Evolutionary conservation across 352 stramenopile genomes (phyloP).

Genomic region (Phytophthora multivora): DNA sequence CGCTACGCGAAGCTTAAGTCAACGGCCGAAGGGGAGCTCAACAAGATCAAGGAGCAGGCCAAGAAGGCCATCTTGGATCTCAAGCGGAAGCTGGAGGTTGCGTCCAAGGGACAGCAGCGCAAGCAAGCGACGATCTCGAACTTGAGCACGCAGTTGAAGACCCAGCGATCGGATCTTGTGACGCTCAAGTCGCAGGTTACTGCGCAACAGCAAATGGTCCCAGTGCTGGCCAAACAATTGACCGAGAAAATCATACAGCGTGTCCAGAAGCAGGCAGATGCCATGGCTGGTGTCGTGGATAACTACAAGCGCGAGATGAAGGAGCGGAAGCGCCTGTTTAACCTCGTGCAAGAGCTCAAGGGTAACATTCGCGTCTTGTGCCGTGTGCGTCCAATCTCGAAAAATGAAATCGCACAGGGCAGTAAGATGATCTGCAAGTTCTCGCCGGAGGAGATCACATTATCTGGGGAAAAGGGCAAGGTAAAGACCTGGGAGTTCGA

Average conservation of each 20-base stretch:
- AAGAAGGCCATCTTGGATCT: constrained; percentile 89
- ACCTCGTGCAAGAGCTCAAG: constrained; percentile 95
- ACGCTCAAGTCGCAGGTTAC: constrained; percentile 61
- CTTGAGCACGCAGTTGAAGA: constrained; percentile 51
- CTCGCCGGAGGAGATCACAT: constrained; percentile 77
- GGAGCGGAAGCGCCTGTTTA: constrained; percentile 93
- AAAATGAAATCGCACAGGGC: constrained; percentile 65
- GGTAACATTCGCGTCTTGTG: constrained; percentile 98
- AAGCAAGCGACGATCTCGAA: constrained; percentile 51
- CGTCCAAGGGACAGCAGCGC: constrained; percentile 60
- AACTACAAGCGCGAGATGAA: constrained; percentile 91
- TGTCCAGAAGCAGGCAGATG: constrained; percentile 73
- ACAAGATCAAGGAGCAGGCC: constrained; percentile 88
- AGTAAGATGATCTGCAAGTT: constrained; percentile 88
- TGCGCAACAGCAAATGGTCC: constrained; percentile 60
- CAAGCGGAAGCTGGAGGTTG: constrained; percentile 74
- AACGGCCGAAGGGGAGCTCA: constrained; percentile 72
- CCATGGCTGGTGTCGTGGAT: constrained; percentile 85
- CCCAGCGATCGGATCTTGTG: constrained; percentile 58
- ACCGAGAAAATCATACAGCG: constrained; percentile 75
- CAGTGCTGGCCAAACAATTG: constrained; percentile 66
- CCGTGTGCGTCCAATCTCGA: constrained; percentile 93
- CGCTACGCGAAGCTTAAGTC: constrained; percentile 81
- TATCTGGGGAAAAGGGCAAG: constrained; percentile 84
- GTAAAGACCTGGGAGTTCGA: constrained; percentile 89